Conservation (phyloP, 441 rosid genomes). For the Euphorbia celastroides region DNA sequence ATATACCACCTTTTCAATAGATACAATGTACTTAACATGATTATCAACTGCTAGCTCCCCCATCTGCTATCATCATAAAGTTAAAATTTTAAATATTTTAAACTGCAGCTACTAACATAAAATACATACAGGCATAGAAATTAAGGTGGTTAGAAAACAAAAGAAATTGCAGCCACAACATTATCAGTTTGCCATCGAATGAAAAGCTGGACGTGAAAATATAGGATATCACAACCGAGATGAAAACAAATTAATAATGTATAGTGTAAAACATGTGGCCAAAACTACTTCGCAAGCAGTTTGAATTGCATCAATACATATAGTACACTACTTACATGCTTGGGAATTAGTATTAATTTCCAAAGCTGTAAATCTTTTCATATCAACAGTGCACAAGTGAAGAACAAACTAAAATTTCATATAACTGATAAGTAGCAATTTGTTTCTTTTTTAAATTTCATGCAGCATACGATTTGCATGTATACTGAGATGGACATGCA, state of each 20-base stretch:
- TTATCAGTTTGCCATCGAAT: no score
- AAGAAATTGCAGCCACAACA: no score
- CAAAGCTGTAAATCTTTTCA: not conserved
- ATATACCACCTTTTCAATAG: slow-evolving; percentile 61
- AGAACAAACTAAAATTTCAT: not conserved
- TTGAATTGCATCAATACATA: no score
- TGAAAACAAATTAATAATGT: no score
- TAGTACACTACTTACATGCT: not conserved
- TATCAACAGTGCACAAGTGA: not conserved
- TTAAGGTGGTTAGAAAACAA: no score
- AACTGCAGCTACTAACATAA: not conserved
- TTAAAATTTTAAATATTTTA: not conserved
- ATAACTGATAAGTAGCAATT: not conserved
- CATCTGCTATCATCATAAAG: slow-evolving; percentile 1
- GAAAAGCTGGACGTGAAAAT: no score
- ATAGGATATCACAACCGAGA: no score
- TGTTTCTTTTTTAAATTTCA: no score
- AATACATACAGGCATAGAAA: no score
- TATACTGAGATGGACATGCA: not conserved
- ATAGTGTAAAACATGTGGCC: no score
- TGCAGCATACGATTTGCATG: not conserved
- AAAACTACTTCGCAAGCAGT: no score
- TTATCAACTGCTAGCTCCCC: slow-evolving; percentile 18
- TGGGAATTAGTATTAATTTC: not conserved
- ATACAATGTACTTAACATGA: slow-evolving; percentile 15